Base-by-base conservation (phyloP, 331 rosid species). In the Stylosanthes scabra region DNA sequence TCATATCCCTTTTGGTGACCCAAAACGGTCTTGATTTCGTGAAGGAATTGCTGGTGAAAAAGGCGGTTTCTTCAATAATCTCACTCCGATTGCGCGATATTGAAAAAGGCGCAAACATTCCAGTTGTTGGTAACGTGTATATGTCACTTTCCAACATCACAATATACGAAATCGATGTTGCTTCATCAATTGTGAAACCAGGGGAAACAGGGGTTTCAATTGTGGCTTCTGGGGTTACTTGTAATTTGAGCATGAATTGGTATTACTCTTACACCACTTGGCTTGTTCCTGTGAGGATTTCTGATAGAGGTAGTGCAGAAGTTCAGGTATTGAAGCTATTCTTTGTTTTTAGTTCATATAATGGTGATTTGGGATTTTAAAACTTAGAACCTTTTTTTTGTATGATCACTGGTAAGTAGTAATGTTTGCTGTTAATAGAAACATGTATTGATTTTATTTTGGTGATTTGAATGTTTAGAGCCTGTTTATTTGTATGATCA, bases 161-260 rank as follows among this genome's bases (percentile, higher is more conserved):
- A 14, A 85, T 90, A 6, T 81, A 85, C 65, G 76, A 60, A 74
- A 78, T 94, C 34, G 83, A 80, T 20, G 96, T 95, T 72, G 80
- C 81, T 58, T 74, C 85, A 4, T 95, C 97, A 45, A 16, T 16
- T 79, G 84, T 87, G 5, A 81, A 86, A 82, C 89, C 80, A 11
- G 87, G 92, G 2, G 93, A 86, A 27, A 67, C 77, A 11, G 97
- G 93, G 9, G 66, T 92, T 78, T 77, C 77, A 1, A 74, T 95
- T 57, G 42, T 88, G 47, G 88, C 89, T 74, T 90, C 93, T 5
- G 89, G 82, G 27, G 74, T 84, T 70, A 90, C 92, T 58, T 94
- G 99, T 74, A 86, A 79, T 83, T 68, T 91, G 81, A 88, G 88
- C 76, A 84, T 88, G 89, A 80, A 83, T 84, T 95, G 97, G 97